Conservation (phyloP, 495 filamentous ascomycete species). For the Xylaria venustula region DNA sequence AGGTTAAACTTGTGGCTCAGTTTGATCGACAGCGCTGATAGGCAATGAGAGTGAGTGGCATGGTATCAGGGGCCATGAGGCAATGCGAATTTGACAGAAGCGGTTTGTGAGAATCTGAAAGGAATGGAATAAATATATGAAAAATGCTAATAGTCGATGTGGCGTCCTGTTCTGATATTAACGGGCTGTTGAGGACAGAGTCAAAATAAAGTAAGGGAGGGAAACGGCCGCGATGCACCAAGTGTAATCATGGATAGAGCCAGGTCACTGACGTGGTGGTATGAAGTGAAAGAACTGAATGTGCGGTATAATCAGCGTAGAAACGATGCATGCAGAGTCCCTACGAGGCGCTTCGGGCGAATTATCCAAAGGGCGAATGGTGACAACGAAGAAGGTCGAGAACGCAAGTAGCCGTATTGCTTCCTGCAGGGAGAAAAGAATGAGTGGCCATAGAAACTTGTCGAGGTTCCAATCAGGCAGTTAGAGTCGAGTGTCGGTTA, state of each 20-base stretch:
- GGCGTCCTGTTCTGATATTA: not conserved
- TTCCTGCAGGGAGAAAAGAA: constrained; percentile 8
- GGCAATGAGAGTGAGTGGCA: not conserved
- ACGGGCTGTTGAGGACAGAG: not conserved
- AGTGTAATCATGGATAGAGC: not conserved
- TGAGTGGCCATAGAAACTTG: no score
- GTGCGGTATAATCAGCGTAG: not conserved
- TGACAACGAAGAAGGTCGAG: not conserved
- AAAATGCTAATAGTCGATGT: not conserved
- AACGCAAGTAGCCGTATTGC: constrained; percentile 14
- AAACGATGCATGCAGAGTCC: constrained; percentile 4
- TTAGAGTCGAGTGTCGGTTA: no score
- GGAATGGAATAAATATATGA: not conserved
- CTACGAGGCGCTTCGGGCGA: not conserved
- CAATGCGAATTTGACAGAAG: not conserved
- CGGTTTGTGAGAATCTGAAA: not conserved
- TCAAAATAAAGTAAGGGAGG: not conserved
- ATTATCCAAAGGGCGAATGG: not conserved
- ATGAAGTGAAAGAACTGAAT: not conserved
- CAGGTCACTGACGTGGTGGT: not conserved
- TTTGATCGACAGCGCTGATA: not conserved
- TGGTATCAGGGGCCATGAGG: not conserved
- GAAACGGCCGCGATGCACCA: not conserved
- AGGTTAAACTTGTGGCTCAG: constrained; percentile 2
- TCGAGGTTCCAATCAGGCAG: no score